A percentile compares a stretch with the other conserved stretches of the same genome.
These are phyloP conservation scores for Thielaviopsis cerberus DNA, from an alignment of 2,329 filamentous ascomycete genomes.

Conservation along the genomic window DNA sequence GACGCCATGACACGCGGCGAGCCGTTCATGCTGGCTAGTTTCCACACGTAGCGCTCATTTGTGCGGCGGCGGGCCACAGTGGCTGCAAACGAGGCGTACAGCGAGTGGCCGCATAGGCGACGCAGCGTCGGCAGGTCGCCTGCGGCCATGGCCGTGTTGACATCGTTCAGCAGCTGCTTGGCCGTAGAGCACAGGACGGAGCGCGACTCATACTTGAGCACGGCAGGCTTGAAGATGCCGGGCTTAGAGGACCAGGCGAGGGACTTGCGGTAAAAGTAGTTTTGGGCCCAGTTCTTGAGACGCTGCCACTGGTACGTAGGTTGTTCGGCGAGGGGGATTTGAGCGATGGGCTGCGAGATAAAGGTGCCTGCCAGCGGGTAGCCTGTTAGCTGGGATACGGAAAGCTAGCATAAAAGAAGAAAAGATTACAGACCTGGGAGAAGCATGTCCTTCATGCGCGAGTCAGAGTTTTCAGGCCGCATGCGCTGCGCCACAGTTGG, in stretches of 20 bases:
- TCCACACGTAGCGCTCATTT: conserved; percentile 31
- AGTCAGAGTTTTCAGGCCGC: background rate
- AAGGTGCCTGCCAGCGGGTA: conserved; percentile 31
- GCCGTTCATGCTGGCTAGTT: conserved; percentile 25
- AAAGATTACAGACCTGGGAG: background rate
- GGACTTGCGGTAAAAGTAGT: conserved; percentile 20
- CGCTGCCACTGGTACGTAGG: conserved; percentile 23
- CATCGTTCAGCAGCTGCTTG: conserved; percentile 38
- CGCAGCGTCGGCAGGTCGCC: conserved; percentile 34
- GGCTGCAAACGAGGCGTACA: conserved; percentile 31
- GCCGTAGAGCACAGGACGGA: conserved; percentile 31
- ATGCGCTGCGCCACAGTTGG: conserved; percentile 1
- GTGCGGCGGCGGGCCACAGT: conserved; percentile 34
- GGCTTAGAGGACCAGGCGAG: conserved; percentile 29
- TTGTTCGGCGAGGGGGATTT: conserved; percentile 17
- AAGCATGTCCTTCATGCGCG: conserved; percentile 9
- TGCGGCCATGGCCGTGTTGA: conserved; percentile 42
- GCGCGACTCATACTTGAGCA: conserved; percentile 25
- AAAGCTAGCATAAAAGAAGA: background rate
- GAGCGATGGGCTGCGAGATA: conserved; percentile 21
- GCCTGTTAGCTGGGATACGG: background rate
- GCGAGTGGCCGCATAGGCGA: conserved; percentile 33
- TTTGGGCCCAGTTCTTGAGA: conserved; percentile 20
- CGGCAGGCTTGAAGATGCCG: conserved; percentile 22
- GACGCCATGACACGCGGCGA: conserved; percentile 37